phyloP scores from a whole-genome alignment of 495 filamentous ascomycete genomes.

The Astrocystis sublimbata region DNA sequence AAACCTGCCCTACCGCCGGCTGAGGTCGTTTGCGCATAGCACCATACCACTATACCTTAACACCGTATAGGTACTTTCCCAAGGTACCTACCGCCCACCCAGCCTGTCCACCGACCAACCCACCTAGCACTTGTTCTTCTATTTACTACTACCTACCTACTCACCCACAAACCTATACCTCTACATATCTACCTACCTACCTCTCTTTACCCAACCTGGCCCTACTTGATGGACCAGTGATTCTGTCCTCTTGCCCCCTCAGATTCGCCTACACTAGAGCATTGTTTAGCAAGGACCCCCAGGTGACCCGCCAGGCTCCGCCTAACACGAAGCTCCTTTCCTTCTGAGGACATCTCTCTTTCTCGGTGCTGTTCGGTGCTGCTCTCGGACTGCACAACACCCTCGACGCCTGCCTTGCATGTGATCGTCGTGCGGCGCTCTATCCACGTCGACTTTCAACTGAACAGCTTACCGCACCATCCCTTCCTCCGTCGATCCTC shows the following conservation, averaged over 20 bases:
- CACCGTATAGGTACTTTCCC: too few species aligned
- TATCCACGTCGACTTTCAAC: background rate
- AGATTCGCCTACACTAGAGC: too few species aligned
- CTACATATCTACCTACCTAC: background rate
- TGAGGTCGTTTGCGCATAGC: too few species aligned
- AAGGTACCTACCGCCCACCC: background rate
- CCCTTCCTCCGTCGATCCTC: background rate
- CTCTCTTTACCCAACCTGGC: background rate
- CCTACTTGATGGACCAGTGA: too few species aligned
- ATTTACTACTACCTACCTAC: background rate
- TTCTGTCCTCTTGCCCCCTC: too few species aligned
- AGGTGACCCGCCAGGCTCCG: constrained; percentile 3
- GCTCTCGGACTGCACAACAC: background rate
- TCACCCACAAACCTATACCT: background rate
- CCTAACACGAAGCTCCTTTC: constrained; percentile 9
- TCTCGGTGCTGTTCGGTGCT: background rate
- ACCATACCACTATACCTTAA: background rate
- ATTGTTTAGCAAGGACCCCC: background rate
- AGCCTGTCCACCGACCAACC: background rate
- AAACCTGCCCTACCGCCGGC: background rate
- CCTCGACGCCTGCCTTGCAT: constrained; percentile 17
- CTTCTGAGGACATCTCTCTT: background rate
- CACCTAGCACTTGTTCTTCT: background rate
- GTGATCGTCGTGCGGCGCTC: background rate
- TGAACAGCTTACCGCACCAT: background rate